These are phyloP conservation scores for Barbarea vulgaris DNA, from an alignment of 345 rosid species.

Conservation along the genomic window DNA sequence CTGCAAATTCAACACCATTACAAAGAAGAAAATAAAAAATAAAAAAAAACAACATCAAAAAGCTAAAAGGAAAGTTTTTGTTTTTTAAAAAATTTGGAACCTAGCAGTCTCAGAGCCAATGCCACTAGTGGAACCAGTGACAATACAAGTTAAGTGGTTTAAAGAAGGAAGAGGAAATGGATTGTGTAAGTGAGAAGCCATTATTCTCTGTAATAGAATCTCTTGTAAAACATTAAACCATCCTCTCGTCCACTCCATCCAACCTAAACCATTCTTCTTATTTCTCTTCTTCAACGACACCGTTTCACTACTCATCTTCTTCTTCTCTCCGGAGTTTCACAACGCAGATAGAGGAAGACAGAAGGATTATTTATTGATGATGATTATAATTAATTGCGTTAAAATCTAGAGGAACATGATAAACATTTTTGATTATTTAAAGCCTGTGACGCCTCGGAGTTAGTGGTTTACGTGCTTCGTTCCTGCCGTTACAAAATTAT, in stretches of 20 bases:
- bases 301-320: conserved; percentile 3
- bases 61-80: background rate
- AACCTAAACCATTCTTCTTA: conserved; percentile 60
- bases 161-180: conserved; percentile 75
- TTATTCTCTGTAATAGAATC: conserved; percentile 71
- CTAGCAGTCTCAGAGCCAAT: conserved; percentile 84
- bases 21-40: background rate
- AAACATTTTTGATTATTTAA: conserved; percentile 1
- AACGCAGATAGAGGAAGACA: background rate
- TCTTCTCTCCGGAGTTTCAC: conserved; percentile 9
- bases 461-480: conserved; percentile 2
- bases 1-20: conserved; percentile 37
- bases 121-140: conserved; percentile 94
- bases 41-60: background rate
- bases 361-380: conserved; percentile 1
- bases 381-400: background rate
- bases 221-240: conserved; percentile 62
- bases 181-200: conserved; percentile 71
- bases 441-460: background rate
- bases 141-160: conserved; percentile 67
- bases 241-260: conserved; percentile 87
- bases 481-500: conserved; percentile 12
- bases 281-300: conserved; percentile 24
- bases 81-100: conserved; percentile 38
- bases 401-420: conserved; percentile 6